Base-by-base conservation (phyloP, 2,329 filamentous ascomycete species). In the Rugonectria rugulosa region DNA sequence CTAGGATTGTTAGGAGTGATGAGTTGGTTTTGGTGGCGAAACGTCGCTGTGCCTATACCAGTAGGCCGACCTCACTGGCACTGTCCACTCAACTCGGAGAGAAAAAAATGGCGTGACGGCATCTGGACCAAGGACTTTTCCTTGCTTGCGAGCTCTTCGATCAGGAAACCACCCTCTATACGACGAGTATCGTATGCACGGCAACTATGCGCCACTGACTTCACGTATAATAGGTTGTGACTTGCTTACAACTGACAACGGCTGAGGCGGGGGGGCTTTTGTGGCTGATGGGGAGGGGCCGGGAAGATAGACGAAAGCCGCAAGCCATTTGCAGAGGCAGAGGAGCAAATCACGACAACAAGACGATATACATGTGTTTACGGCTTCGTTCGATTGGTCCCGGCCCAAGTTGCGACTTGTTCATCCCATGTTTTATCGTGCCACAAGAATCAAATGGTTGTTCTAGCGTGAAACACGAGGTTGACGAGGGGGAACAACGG, bases 1-100 rank as follows among this genome's bases (percentile, higher is more conserved):
- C 34, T 67, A 65, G 29, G 29, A 6, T 32, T 11, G n/a, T 32
- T 32, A 32, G 5, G 6, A 14, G 29, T 11, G 37, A 32, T 12
- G 31, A 26, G 15, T n/a, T n/a, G n/a, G n/a, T 19, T 32, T 23
- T 9, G 31, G 34, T 15, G 11, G n/a, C 23, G 23, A 44, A 4
- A 17, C 24, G 11, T 20, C 34, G 20, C 19, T 17, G 21, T 24
- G 23, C 17, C 44, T 36, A 23, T n/a, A 40, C 20, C 40, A 37
- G 14, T 17, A 42, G 14, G 29, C 20, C 19, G 10, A 14, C 29
- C 27, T 20, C 20, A 7, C 19, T 31, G 27, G 17, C 9, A n/a
- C 26, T 41, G n/a, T 40, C 24, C 8, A 23, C 36, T 41, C 46
- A 29, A 24, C 36, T 31, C n/a, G 20, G 19, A 38, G 26, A 36